These are phyloP conservation scores for Starmerella vaccinii DNA, from an alignment of 805 yeast species.

Conservation along the genomic window DNA sequence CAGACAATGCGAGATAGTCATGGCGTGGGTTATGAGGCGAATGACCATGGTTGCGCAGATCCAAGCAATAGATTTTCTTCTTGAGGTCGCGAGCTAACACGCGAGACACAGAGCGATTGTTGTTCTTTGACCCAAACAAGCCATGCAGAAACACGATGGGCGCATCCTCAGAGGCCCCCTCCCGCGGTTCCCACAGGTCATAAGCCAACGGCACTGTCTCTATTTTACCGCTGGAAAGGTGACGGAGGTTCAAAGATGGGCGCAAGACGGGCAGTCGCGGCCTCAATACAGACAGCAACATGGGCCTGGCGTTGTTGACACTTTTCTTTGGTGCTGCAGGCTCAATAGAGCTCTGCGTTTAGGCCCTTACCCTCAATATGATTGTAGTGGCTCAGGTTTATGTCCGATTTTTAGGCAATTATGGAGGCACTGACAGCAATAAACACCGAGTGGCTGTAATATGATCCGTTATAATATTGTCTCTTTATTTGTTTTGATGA, in stretches of 20 bases:
- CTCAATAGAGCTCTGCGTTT: no score
- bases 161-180: neutral
- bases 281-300: neutral
- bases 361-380: no score
- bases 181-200: conserved; percentile 24
- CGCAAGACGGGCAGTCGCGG: neutral
- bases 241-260: neutral
- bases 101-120: conserved; percentile 70
- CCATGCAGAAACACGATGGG: conserved; percentile 84
- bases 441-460: neutral
- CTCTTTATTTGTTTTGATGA: neutral
- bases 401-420: no score
- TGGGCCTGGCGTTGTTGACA: neutral
- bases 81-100: conserved; percentile 31
- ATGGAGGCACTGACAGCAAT: neutral
- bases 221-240: neutral
- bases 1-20: conserved; percentile 71
- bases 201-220: conserved; percentile 24
- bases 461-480: no score
- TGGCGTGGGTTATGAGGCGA: conserved; percentile 67
- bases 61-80: conserved; percentile 36
- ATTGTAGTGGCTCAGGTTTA: no score
- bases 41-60: conserved; percentile 84
- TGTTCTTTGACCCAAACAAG: conserved; percentile 71
- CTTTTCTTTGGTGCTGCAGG: no score